Evolutionary conservation across 345 rosid species (phyloP), one percentile per base, ranked within the genome.

Genomic region (Schrenkiella parvula): DNA sequence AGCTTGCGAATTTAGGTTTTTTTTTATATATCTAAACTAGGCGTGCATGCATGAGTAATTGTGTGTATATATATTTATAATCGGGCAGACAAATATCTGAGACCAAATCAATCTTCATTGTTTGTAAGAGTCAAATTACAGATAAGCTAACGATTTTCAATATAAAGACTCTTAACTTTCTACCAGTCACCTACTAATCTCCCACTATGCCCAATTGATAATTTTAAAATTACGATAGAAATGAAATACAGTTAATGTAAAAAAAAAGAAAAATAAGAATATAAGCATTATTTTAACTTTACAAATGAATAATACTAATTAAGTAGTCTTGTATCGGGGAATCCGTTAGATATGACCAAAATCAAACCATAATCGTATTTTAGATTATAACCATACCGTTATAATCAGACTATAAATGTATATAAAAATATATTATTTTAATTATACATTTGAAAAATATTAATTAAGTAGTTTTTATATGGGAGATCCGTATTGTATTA

Each of bases 181-280:
- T 56, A 42, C 58, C 58, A 64, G 0, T 65, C 51, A 65, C 71
- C 71, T 73, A 73, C 77, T 55, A 34, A 64, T 65, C 14, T 65
- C 58, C 71, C 77, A 73, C 72, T 65, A 73, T 65, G 43, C 66
- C 66, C 50, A 65, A 10, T 73, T 73, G 71, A 19, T 46, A 55
- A 56, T 73, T 26, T 26, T 52, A 56, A 65, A 73, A 73, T 26
- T 56, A 44, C 51, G 12, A 55, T 73, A 18, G 26, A 50, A 22
- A 21, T 47, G 31, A 11, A 50, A 22, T 50, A 23, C 31, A 50
- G 55, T 9, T 48, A 11, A 8, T 10, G 53, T 48, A 48, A 48
- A n/a, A 21, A 48, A 21, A 11, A 47, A 10, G n/a, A n/a, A 9
- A 11, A 3, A 5, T 8, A 12, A 48, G 13, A 8, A 9, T 48